Evolutionary conservation across 139 green algal genomes (phyloP), one percentile per base, ranked within the genome.

Genomic region (Penium margaritaceum): DNA sequence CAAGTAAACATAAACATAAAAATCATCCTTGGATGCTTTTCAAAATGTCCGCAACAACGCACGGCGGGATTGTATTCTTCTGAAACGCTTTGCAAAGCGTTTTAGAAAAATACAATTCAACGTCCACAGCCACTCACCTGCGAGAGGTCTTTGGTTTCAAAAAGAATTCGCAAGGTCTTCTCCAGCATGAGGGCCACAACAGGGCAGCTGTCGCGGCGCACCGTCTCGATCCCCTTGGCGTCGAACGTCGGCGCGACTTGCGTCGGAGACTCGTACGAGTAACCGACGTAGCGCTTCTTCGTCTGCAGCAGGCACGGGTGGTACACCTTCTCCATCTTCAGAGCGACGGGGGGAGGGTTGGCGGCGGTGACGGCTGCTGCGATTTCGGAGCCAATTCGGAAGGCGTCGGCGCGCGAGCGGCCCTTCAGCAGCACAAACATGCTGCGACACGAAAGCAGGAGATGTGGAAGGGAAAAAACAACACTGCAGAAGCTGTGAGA

Each of bases 211-310:
- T 98, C 94, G 3, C 94, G 86, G 21, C 94, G 85, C 64, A 96
- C 86, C 44, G 91, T 97, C 86, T 97, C 92, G 15, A 97, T 97
- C 47, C 92, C 92, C 83, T 95, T 95, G 51, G 90, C 90, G 61
- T 95, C 90, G 34, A 95, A 89, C 17, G 68, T 97, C 92, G 15
- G 96, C 96, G 54, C 92, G 92, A 82, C 94, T 95, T 41, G 90
- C 90, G 61, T 95, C 90, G 34, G 83, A 0, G 73, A 79, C 82
- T 96, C 91, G 76, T 94, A 96, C 38, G 30, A 83, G 65, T 88
- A 89, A 3, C 94, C 94, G 47, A 97, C 94, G 76, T 98, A 98
- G 21, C 94, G 89, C 87, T 98, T 98, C 87, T 98, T 98, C 63
- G 92, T 91, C 55, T 91, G 84, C 63, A 98, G 90, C 15, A 97